These are phyloP conservation scores for Malassezia equina DNA, from an alignment of 1,284 basidiomycete species.

Conservation along the genomic window DNA sequence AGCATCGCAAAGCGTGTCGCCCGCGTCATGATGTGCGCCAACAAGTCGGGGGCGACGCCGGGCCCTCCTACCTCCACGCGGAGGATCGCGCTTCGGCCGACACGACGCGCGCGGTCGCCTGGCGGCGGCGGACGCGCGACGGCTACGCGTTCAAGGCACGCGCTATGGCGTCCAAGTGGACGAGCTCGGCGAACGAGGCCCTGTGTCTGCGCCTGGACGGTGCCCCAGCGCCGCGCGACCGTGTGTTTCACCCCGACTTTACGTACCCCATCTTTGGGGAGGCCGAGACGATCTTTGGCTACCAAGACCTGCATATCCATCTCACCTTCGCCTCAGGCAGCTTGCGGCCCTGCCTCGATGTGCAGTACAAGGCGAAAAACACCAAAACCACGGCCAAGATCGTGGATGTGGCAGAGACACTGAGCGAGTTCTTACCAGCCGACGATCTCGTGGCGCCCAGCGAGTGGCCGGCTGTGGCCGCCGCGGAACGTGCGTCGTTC, in stretches of 20 bases:
- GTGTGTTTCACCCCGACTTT: slow-evolving; percentile 34
- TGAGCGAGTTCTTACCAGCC: slow-evolving; percentile 68
- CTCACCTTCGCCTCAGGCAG: slow-evolving; percentile 79
- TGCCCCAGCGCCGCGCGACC: slow-evolving; percentile 20
- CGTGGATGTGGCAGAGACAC: slow-evolving; percentile 71
- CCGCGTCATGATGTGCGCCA: slow-evolving; percentile 16
- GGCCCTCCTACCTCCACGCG: not conserved
- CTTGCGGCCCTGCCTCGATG: slow-evolving; percentile 52
- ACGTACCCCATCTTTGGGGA: slow-evolving; percentile 63
- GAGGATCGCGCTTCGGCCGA: slow-evolving; percentile 1
- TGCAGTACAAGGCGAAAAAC: slow-evolving; percentile 37
- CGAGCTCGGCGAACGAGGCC: slow-evolving; percentile 32
- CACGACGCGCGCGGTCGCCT: not conserved
- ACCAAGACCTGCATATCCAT: slow-evolving; percentile 57
- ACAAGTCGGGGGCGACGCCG: not conserved
- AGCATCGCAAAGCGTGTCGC: slow-evolving; percentile 13
- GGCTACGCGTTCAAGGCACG: not conserved
- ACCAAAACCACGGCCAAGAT: slow-evolving; percentile 56
- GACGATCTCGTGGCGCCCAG: slow-evolving; percentile 48
- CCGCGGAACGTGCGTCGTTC: slow-evolving; percentile 61
- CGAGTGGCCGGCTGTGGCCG: slow-evolving; percentile 55
- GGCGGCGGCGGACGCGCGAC: too few species aligned
- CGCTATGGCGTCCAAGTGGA: slow-evolving; percentile 31
- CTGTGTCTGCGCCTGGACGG: slow-evolving; percentile 30
- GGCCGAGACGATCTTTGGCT: slow-evolving; percentile 92